Conservation (phyloP, 2,329 filamentous ascomycete genomes). For the Arthrobotrys iridis region DNA sequence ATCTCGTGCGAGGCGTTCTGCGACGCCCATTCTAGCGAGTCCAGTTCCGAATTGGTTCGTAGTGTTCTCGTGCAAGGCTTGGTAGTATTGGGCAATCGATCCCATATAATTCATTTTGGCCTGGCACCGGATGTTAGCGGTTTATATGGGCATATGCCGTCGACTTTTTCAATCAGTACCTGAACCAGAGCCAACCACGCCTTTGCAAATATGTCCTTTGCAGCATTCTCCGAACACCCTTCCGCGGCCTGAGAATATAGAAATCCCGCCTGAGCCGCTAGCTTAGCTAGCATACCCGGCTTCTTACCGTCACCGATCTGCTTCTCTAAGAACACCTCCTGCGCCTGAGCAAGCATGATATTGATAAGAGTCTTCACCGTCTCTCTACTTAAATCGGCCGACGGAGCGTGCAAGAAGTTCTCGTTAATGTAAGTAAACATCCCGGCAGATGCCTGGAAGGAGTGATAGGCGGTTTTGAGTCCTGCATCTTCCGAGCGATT, state of each 20-base stretch:
- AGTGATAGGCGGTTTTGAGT: slow-evolving; percentile 96
- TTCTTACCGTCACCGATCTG: slow-evolving; percentile 94
- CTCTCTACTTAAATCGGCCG: slow-evolving; percentile 92
- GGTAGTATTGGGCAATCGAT: slow-evolving; percentile 91
- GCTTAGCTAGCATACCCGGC: slow-evolving; percentile 86
- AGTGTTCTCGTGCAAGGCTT: slow-evolving; percentile 89
- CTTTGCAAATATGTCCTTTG: slow-evolving; percentile 90
- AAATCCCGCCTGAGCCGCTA: slow-evolving; percentile 88
- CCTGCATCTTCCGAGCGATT: slow-evolving; percentile 90
- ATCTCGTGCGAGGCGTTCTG: slow-evolving; percentile 80
- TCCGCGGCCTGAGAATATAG: slow-evolving; percentile 88
- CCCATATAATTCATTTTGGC: slow-evolving; percentile 83
- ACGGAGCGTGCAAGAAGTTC: slow-evolving; percentile 97
- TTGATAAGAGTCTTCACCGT: slow-evolving; percentile 94
- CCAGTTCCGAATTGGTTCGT: slow-evolving; percentile 85
- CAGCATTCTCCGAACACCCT: slow-evolving; percentile 90
- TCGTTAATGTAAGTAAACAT: slow-evolving; percentile 99
- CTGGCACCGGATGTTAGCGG: slow-evolving; percentile 60
- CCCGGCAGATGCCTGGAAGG: slow-evolving; percentile 95
- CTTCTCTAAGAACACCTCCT: slow-evolving; percentile 97
- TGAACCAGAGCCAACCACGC: slow-evolving; percentile 87
- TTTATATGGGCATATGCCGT: background rate
- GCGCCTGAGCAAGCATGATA: slow-evolving; percentile 92
- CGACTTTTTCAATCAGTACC: slow-evolving; percentile 63
- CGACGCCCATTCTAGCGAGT: slow-evolving; percentile 82